These are phyloP conservation scores for Vanderwaltozyma verrucispora DNA, from an alignment of 805 yeast species.

Conservation along the genomic window DNA sequence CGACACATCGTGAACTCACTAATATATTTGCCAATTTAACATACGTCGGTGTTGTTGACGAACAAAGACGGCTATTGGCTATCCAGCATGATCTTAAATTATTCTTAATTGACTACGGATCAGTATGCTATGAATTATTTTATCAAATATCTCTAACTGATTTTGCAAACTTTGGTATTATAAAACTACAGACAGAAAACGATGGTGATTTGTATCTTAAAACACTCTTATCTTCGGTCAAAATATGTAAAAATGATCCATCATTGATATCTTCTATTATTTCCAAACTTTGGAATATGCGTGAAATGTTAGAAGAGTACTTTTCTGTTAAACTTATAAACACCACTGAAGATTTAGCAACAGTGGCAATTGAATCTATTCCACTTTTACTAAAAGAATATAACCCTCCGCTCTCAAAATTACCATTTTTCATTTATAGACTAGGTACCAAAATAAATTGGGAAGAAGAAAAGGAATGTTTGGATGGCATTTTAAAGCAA, in stretches of 20 bases:
- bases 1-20: slow-evolving; percentile 46
- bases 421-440: slow-evolving; percentile 57
- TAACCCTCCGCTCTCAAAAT: slow-evolving; percentile 48
- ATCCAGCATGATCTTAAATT: slow-evolving; percentile 74
- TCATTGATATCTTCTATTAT: slow-evolving; percentile 18
- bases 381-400: slow-evolving; percentile 65
- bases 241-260: slow-evolving; percentile 10
- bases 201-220: slow-evolving; percentile 9
- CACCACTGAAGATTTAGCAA: slow-evolving; percentile 21
- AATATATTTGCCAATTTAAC: slow-evolving; percentile 58
- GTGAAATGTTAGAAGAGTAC: slow-evolving; percentile 74
- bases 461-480: slow-evolving; percentile 57
- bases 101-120: slow-evolving; percentile 70
- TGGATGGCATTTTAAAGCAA: slow-evolving; percentile 54
- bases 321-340: slow-evolving; percentile 42
- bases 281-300: slow-evolving; percentile 37
- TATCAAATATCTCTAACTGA: slow-evolving; percentile 73
- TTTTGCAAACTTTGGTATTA: slow-evolving; percentile 70
- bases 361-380: slow-evolving; percentile 36
- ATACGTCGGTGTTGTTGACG: slow-evolving; percentile 78
- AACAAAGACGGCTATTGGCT: slow-evolving; percentile 58
- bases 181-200: slow-evolving; percentile 26
- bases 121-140: slow-evolving; percentile 55
- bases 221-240: slow-evolving; percentile 12
- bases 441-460: slow-evolving; percentile 53